Base-by-base conservation (phyloP, 1,284 basidiomycete genomes). In the Puccinia sorghi region DNA sequence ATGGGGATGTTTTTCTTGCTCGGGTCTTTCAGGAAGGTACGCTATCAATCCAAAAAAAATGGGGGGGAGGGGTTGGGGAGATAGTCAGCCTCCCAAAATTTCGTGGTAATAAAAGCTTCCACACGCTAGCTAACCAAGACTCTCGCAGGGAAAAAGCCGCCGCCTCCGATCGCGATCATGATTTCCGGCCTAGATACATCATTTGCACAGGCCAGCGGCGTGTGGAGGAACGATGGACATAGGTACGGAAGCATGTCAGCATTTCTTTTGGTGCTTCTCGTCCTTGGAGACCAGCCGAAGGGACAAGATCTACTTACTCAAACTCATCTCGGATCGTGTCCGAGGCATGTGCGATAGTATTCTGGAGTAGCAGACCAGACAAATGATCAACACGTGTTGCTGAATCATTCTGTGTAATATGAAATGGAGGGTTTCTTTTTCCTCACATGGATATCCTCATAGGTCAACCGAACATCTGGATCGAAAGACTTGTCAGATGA, bases 111-210 rank as follows among this genome's bases (percentile, higher is more conserved):
- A 41, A 64, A 41, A 22, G 41, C 17, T 4, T 48, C 12, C 22
- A 22, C 13, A 43, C 54, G 69, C 48, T 52, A 71, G 43, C 48
- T n/a, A 57, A 91, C 91, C 88, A 96, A 88, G 72, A 96, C 92
- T 80, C 94, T 91, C 37, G 94, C 93, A 64, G 94, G 94, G 86
- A 96, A 94, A 86, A 96, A 96, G 54, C 94, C 94, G 71, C 94
- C 80, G 50, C 80, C 80, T 37, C 81, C 92, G 82, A 93, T 93
- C 13, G 92, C 92, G 80, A 93, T 88, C 83, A 93, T 86, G 80
- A 92, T 80, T 59, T 81, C 80, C 13, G 81, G 81, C 61, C 81
- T 81, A 54, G 0, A n/a, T 22, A 46, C 25, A 69, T 22, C 41
- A 12, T 46, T 69, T 1, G 1, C 32, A 32, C 32, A 52, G 43